These are phyloP conservation scores for Penicillium sp. DNA, from an alignment of 2,329 filamentous ascomycete species.

Conservation along the genomic window DNA sequence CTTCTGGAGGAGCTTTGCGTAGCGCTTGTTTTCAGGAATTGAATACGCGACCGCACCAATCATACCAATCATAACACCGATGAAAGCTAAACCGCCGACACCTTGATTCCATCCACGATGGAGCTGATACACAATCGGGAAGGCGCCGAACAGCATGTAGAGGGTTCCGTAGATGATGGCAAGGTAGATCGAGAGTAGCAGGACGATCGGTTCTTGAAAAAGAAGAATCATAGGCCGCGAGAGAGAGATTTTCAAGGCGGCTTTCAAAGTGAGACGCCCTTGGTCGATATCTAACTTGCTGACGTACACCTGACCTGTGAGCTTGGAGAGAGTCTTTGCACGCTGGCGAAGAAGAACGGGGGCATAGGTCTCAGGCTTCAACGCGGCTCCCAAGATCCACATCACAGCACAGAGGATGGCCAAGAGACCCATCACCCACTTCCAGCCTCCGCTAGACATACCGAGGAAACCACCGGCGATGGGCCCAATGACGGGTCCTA, in stretches of 20 bases:
- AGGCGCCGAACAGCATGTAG: slow-evolving; percentile 56
- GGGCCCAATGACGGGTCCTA: slow-evolving; percentile 65
- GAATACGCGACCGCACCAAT: slow-evolving; percentile 42
- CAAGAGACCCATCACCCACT: slow-evolving; percentile 66
- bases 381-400: slow-evolving; percentile 43
- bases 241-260: slow-evolving; percentile 50
- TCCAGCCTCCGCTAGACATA: slow-evolving; percentile 60
- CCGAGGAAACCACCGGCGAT: slow-evolving; percentile 68
- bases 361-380: slow-evolving; percentile 46
- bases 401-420: slow-evolving; percentile 63
- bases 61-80: slow-evolving; percentile 50
- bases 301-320: slow-evolving; percentile 51
- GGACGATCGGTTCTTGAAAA: slow-evolving; percentile 53
- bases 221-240: slow-evolving; percentile 51
- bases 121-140: slow-evolving; percentile 51
- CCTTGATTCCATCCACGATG: slow-evolving; percentile 50
- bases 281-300: slow-evolving; percentile 44
- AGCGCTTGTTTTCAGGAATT: slow-evolving; percentile 45
- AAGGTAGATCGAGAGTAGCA: slow-evolving; percentile 52
- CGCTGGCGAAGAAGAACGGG: slow-evolving; percentile 54
- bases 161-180: slow-evolving; percentile 54
- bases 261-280: slow-evolving; percentile 41
- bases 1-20: slow-evolving; percentile 42
- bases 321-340: slow-evolving; percentile 49
- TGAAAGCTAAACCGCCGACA: slow-evolving; percentile 50